A percentile compares a stretch with the other conserved stretches of the same genome.
Evolutionary conservation across 352 stramenopile genomes (phyloP).

Genomic region (Pythium apleroticum): DNA sequence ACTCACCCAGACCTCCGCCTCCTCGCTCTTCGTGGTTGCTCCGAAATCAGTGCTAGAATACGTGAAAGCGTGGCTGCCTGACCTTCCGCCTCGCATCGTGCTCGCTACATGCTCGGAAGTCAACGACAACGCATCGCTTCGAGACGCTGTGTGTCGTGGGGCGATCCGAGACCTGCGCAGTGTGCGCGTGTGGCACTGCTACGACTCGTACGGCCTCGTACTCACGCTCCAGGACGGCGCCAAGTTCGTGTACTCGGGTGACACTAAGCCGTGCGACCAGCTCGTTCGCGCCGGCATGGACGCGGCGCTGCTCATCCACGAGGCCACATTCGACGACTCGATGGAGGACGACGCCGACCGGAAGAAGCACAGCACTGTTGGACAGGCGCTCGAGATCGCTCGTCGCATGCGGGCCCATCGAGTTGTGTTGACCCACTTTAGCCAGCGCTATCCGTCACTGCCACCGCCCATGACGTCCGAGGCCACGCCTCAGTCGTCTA

Average conservation of each 20-base stretch:
- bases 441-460: constrained; percentile 68
- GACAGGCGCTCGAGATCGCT: constrained; percentile 89
- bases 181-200: constrained; percentile 80
- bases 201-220: constrained; percentile 77
- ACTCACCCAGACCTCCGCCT: constrained; percentile 11
- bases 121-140: constrained; percentile 32
- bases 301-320: constrained; percentile 93
- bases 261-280: constrained; percentile 90
- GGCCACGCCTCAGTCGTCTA: background rate
- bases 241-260: constrained; percentile 91
- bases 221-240: constrained; percentile 43
- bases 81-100: constrained; percentile 28
- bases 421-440: constrained; percentile 97
- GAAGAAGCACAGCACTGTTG: constrained; percentile 94
- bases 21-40: constrained; percentile 43
- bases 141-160: constrained; percentile 7
- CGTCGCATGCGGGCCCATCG: constrained; percentile 70
- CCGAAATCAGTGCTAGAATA: constrained; percentile 60
- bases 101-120: constrained; percentile 54
- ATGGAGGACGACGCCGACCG: constrained; percentile 91
- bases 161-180: constrained; percentile 43
- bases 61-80: constrained; percentile 46
- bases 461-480: constrained; percentile 33
- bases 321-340: constrained; percentile 97
- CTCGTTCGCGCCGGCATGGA: constrained; percentile 50